Evolutionary conservation across 306 rosid species (phyloP).

Genomic region (Cicer judaicum): DNA sequence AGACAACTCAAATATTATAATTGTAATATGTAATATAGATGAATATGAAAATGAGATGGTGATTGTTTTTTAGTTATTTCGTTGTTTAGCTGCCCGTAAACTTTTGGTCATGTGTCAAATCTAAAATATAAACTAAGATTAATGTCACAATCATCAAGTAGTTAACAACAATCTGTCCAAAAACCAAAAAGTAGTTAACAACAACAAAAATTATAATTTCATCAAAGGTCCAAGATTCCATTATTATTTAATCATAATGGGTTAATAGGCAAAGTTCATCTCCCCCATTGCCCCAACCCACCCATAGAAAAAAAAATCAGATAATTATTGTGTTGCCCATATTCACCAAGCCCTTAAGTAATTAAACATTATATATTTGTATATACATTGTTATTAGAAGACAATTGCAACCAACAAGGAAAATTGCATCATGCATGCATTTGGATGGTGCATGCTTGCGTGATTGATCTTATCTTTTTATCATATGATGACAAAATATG

Average conservation of each 20-base stretch:
- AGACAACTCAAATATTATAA: too few relatives aligned
- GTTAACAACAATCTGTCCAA: too few relatives aligned
- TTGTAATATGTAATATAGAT: too few relatives aligned
- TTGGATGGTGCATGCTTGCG: slow-evolving; percentile 37
- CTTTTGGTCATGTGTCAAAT: too few relatives aligned
- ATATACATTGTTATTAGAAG: slow-evolving; percentile 15
- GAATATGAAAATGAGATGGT: too few relatives aligned
- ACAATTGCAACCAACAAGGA: slow-evolving; percentile 13
- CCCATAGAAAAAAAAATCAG: neutral
- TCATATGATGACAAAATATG: slow-evolving; percentile 19
- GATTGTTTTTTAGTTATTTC: too few relatives aligned
- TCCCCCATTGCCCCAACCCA: slow-evolving; percentile 27
- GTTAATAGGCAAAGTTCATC: slow-evolving; percentile 35
- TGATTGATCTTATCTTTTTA: slow-evolving; percentile 39
- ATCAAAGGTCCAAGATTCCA: slow-evolving; percentile 26
- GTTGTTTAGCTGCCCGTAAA: too few relatives aligned
- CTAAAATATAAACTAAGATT: too few relatives aligned
- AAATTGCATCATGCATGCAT: slow-evolving; percentile 44
- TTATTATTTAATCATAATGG: slow-evolving; percentile 18
- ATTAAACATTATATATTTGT: neutral
- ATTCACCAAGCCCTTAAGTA: neutral
- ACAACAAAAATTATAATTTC: slow-evolving; percentile 8
- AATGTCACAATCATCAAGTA: too few relatives aligned
- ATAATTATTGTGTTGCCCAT: slow-evolving; percentile 21
- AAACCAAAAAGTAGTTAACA: neutral